phyloP scores from a whole-genome alignment of 106 monocot species.

The Dioscorea alata region DNA sequence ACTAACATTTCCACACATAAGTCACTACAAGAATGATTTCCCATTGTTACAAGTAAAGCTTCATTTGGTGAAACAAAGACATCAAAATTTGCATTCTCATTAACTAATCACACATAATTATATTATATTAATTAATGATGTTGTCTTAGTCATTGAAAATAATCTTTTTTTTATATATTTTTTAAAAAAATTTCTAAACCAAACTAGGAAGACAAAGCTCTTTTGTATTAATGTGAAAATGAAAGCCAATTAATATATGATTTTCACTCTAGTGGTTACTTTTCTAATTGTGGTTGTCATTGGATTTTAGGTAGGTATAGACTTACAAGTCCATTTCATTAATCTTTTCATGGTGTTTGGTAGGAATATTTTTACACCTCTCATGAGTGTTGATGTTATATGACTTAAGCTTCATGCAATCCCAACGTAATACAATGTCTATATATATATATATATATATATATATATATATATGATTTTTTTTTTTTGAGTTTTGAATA shows the following conservation, averaged over 20 bases:
- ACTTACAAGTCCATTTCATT: constrained; percentile 1
- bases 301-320: constrained; percentile 11
- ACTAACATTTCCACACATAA: neutral
- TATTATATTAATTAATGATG: neutral
- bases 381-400: no score
- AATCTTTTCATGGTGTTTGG: neutral
- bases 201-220: no score
- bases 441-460: no score
- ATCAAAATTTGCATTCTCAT: neutral
- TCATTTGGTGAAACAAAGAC: neutral
- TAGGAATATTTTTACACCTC: neutral
- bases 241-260: neutral
- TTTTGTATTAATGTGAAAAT: neutral
- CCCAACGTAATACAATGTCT: neutral
- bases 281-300: constrained; percentile 8
- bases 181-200: neutral
- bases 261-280: neutral
- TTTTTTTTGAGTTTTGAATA: no score
- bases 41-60: neutral
- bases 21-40: neutral
- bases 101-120: neutral
- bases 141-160: neutral
- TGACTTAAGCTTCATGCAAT: constrained; percentile 17
- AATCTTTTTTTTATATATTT: neutral
- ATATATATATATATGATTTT: no score